phyloP scores from a whole-genome alignment of 169 alveolate genomes.

The Cryptosporidium parvum region DNA sequence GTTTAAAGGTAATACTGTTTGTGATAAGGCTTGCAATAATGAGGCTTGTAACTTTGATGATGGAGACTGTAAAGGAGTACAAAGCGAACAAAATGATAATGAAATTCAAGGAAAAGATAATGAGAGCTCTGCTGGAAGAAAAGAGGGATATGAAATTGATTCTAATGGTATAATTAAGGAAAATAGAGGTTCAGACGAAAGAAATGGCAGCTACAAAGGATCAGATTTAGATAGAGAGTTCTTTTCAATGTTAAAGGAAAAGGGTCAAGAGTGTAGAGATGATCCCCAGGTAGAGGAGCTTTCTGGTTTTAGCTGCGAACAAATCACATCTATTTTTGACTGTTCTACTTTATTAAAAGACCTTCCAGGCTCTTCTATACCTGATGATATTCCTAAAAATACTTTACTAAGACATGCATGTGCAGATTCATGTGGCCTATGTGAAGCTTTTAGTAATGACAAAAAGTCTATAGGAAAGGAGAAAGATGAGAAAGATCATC shows the following conservation, averaged over 20 bases:
- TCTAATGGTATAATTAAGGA: neutral
- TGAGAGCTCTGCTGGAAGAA: neutral
- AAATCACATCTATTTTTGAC: slow-evolving; percentile 49
- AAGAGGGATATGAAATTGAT: neutral
- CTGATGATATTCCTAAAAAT: slow-evolving; percentile 40
- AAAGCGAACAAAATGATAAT: neutral
- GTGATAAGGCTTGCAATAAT: slow-evolving; percentile 59
- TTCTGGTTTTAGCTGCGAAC: slow-evolving; percentile 57
- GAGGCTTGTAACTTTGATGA: slow-evolving; percentile 24
- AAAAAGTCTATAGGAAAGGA: neutral
- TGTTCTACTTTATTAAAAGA: slow-evolving; percentile 32
- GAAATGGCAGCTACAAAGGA: neutral
- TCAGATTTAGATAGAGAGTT: slow-evolving; percentile 15
- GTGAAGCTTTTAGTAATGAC: slow-evolving; percentile 5
- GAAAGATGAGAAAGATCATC: neutral
- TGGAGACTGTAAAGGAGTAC: slow-evolving; percentile 22
- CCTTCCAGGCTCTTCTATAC: slow-evolving; percentile 50
- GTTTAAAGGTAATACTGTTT: slow-evolving; percentile 55
- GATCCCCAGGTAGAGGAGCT: slow-evolving; percentile 52
- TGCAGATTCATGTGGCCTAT: slow-evolving; percentile 55
- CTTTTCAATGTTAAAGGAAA: slow-evolving; percentile 15
- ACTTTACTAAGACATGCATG: slow-evolving; percentile 51
- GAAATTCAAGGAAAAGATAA: neutral
- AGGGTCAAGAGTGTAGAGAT: slow-evolving; percentile 26
- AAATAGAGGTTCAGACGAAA: neutral